Percentiles rank a stretch among this genome's conserved stretches.
Evolutionary conservation across 139 green algal genomes (phyloP).

Genomic region (Eudorina sp.): DNA sequence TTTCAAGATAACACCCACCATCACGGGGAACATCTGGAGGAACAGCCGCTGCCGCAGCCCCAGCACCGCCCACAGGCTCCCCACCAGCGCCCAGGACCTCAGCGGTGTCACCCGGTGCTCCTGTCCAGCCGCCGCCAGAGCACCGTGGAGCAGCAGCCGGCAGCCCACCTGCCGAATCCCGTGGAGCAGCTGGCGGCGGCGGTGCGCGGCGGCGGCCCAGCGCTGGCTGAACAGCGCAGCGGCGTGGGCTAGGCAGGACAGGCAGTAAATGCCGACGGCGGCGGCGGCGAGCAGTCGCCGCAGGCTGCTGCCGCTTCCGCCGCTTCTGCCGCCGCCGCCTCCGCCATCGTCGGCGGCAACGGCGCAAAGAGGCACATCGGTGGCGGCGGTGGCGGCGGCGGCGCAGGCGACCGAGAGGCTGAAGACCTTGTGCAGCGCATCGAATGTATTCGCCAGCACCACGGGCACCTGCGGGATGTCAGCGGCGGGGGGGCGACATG

Average conservation of each 20-base stretch:
- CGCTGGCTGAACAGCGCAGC: constrained; percentile 1
- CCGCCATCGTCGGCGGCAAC: too few species aligned
- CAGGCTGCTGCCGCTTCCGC: too few species aligned
- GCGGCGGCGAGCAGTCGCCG: neutral
- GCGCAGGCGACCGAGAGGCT: too few species aligned
- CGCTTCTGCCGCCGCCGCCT: too few species aligned
- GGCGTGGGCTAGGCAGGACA: neutral
- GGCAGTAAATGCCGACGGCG: neutral
- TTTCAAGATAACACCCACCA: neutral
- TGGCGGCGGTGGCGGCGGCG: neutral
- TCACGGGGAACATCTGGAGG: neutral
- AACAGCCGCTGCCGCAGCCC: neutral
- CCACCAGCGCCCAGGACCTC: neutral
- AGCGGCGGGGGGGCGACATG: neutral
- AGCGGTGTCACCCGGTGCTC: neutral
- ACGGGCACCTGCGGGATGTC: neutral
- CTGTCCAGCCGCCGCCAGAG: neutral
- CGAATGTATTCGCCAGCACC: neutral
- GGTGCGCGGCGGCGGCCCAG: neutral
- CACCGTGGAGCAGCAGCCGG: neutral
- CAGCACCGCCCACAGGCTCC: neutral
- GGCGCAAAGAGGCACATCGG: too few species aligned
- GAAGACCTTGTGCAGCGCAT: neutral
- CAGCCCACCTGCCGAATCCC: neutral
- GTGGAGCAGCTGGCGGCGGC: neutral